These are phyloP conservation scores for Botrytis cinerea DNA, from an alignment of 2,329 filamentous ascomycete species.

Conservation along the genomic window DNA sequence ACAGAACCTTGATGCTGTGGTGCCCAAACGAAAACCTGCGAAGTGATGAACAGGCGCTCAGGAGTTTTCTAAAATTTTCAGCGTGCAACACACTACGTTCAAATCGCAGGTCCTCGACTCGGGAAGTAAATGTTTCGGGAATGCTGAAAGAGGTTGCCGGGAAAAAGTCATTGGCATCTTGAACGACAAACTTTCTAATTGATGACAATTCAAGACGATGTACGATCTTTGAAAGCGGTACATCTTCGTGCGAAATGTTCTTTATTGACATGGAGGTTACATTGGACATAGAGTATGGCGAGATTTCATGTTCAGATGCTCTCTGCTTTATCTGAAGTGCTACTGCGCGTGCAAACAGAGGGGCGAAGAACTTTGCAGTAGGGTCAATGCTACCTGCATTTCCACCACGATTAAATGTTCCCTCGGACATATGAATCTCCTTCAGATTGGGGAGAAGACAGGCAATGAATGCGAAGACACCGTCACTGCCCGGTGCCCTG, in stretches of 20 bases:
- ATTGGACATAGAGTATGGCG: not conserved
- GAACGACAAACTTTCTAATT: not conserved
- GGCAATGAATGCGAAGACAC: not conserved
- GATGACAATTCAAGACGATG: not conserved
- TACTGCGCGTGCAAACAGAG: not conserved
- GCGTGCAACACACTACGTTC: not conserved
- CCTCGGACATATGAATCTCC: conserved; percentile 1
- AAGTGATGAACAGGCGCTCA: not conserved
- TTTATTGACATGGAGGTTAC: not conserved
- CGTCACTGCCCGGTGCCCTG: not conserved
- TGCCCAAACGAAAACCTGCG: not conserved
- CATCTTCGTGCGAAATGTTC: not conserved
- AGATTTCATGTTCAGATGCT: not conserved
- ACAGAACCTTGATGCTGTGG: not conserved
- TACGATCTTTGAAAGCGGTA: not conserved
- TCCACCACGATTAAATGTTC: not conserved
- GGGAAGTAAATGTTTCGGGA: not conserved
- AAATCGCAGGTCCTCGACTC: not conserved
- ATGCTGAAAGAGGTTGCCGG: not conserved
- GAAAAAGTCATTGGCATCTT: not conserved
- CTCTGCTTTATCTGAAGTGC: not conserved
- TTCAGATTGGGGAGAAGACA: conserved; percentile 6
- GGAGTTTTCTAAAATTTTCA: not conserved
- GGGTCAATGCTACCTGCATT: not conserved
- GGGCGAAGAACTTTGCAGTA: not conserved